Evolutionary conservation across 805 yeast genomes (phyloP), one percentile per base, ranked within the genome.

Genomic region (Yarrowia sp.): DNA sequence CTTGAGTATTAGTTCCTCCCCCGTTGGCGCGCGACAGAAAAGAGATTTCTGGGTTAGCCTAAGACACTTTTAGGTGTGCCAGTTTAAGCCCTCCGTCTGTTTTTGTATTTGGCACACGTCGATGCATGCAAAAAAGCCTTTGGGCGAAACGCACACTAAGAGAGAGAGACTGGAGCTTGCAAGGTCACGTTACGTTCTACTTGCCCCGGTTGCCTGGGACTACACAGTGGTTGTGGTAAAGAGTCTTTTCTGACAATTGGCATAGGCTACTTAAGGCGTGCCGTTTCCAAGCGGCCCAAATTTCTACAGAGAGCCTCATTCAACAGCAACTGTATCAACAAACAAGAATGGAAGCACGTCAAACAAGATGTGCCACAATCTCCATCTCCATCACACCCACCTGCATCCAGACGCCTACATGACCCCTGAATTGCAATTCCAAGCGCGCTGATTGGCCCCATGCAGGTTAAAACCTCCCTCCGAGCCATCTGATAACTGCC

Each of bases 401-500:
- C 26, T 26, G 19, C 38, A 48, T 21, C 54, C 19, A 26, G 26
- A 21, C 38, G 21, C 17, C 28, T 14, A 12, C 14, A 21, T 10
- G 41, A 30, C 58, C 58, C 58, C 58, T 51, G 58, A 51, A 51
- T 51, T 51, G 58, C 32, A 51, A 51, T 51, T 51, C 41, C 10
- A 7, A 6, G 28, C n/a, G 21, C 41, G 24, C 41, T 54, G 61
- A 54, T 54, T 54, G 61, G 61, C 61, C 35, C 46, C 33, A 54
- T 54, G 61, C 61, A 54, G 24, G 33, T 21, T 54, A 54, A 54
- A 54, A 54, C 33, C 61, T 36, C 46, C 38, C 46, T 24, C 35
- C 46, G 61, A 36, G 46, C 61, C 61, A 54, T 54, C 61, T 36
- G 61, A 54, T 54, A 54, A 54, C 61, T 38, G 61, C 26, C 33